These are phyloP conservation scores for Russula lepida DNA, from an alignment of 768 basidiomycete genomes.

Conservation along the genomic window DNA sequence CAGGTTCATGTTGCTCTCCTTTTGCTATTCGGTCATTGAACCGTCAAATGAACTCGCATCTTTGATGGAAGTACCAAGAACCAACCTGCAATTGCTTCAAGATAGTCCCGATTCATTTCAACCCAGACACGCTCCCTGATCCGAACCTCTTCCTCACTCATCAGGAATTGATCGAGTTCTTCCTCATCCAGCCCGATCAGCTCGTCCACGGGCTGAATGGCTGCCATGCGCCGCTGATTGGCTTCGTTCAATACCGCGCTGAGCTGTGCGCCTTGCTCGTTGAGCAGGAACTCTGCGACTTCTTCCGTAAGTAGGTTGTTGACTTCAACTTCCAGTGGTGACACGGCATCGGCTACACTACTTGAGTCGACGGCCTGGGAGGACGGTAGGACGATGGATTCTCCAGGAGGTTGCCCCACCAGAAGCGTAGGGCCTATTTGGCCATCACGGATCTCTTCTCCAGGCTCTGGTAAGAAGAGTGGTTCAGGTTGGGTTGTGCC, in stretches of 20 bases:
- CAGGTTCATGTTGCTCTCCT: slow-evolving; percentile 41
- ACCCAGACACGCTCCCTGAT: slow-evolving; percentile 92
- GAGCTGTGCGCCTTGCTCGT: slow-evolving; percentile 51
- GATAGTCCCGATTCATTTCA: slow-evolving; percentile 84
- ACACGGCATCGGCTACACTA: slow-evolving; percentile 13
- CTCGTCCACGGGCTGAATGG: slow-evolving; percentile 44
- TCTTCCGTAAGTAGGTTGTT: slow-evolving; percentile 60
- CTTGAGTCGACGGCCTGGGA: slow-evolving; percentile 11
- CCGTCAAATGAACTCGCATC: neutral
- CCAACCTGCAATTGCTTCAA: slow-evolving; percentile 79
- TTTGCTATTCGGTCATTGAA: slow-evolving; percentile 45
- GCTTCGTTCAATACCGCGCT: slow-evolving; percentile 57
- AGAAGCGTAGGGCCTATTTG: slow-evolving; percentile 2
- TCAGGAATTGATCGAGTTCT: slow-evolving; percentile 73
- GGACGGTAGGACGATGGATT: neutral
- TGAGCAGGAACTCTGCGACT: slow-evolving; percentile 57
- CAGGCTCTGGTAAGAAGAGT: slow-evolving; percentile 33
- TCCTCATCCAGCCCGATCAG: slow-evolving; percentile 80
- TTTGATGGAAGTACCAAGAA: neutral
- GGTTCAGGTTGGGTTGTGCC: slow-evolving; percentile 37
- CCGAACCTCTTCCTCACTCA: slow-evolving; percentile 72
- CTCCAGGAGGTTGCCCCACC: slow-evolving; percentile 4
- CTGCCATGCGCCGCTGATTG: slow-evolving; percentile 51
- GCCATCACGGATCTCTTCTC: slow-evolving; percentile 1
- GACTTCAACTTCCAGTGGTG: slow-evolving; percentile 50